Base-by-base conservation (phyloP, 306 rosid species). In the Datisca glomerata region DNA sequence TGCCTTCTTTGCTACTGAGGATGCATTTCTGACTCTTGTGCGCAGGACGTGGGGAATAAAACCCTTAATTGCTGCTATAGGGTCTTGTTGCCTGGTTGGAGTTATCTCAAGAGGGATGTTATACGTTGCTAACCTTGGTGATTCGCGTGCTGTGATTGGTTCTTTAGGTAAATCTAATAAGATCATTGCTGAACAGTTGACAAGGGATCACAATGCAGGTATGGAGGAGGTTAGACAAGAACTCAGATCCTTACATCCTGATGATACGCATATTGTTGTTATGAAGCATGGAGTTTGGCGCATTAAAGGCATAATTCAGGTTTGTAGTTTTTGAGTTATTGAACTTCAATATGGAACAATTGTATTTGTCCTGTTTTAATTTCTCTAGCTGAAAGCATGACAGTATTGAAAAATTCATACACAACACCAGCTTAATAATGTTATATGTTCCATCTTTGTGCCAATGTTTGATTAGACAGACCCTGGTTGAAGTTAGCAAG, bases 231-330 rank as follows among this genome's bases (percentile, higher is more conserved):
- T 86, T 63, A 69, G 94, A 59, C 70, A 74, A 52, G 94, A 81
- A 55, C 81, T 86, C 55, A 68, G 28, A 63, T 43, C 83, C 39
- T 66, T 72, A 66, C 94, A 86, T 73, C 91, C 96, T 0, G 72
- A 78, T 59, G 96, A 86, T 74, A 65, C 86, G 12, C 79, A 75
- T 48, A 73, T 86, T 27, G 86, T 79, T 6, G 79, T 75, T 42
- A 59, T 72, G 93, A 79, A 75, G 61, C 63, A 86, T 9, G 96
- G 96, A 66, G 79, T 74, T 0, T 86, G 94, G 96, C 86, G 96
- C 24, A 69, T 86, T 34, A 81, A 75, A 74, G 96, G 94, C 71
- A 81, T 86, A 59, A 86, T 82, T 66, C 96, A 86, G 96, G 96
- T 86, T 57, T n/a, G n/a, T n/a, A n/a, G n/a, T n/a, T n/a, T n/a